These are phyloP conservation scores for Ogataea degrootiae DNA, from an alignment of 805 yeast species.

Conservation along the genomic window DNA sequence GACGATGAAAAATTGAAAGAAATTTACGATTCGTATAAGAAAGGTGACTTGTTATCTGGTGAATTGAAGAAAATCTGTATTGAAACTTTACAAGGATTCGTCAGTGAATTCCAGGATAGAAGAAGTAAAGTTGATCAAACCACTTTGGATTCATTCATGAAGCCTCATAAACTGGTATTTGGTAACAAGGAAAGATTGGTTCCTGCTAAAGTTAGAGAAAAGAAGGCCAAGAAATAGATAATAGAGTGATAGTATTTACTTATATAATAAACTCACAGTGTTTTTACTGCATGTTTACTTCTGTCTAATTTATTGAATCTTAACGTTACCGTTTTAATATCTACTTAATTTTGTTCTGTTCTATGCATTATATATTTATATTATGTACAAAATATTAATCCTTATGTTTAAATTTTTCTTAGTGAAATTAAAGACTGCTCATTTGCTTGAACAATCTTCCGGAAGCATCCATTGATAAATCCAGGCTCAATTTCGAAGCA, in stretches of 20 bases:
- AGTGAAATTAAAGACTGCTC: conserved; percentile 11
- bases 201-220: conserved; percentile 53
- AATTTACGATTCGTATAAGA: conserved; percentile 59
- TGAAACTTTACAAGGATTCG: conserved; percentile 72
- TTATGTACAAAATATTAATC: neutral
- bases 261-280: neutral
- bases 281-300: neutral
- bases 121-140: conserved; percentile 64
- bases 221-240: conserved; percentile 30
- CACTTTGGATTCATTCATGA: conserved; percentile 66
- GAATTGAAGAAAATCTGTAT: conserved; percentile 90
- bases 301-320: neutral
- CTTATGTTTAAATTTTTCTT: conserved; percentile 7
- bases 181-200: conserved; percentile 73
- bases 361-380: neutral
- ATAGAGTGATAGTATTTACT: neutral
- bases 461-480: conserved; percentile 8
- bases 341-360: neutral
- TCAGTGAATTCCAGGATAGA: conserved; percentile 74
- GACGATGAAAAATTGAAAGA: conserved; percentile 76
- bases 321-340: neutral
- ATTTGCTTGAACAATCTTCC: conserved; percentile 8
- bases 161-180: conserved; percentile 73
- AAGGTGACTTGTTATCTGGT: conserved; percentile 84
- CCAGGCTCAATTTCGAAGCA: conserved; percentile 14